These are phyloP conservation scores for Helichrysum umbraculigerum DNA, from an alignment of 129 eudicot species.

Conservation along the genomic window DNA sequence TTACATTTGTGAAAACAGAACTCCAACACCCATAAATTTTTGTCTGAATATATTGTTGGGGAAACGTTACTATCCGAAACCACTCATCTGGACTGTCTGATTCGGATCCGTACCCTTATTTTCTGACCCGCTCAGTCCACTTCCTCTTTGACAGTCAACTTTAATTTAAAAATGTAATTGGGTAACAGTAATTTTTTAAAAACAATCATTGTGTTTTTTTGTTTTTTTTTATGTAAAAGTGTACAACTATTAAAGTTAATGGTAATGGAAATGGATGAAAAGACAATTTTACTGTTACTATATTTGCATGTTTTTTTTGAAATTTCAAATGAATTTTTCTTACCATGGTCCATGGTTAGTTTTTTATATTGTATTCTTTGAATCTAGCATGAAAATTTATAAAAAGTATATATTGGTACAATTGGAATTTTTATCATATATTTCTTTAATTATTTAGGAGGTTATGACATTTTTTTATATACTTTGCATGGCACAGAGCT, in stretches of 20 bases:
- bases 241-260: neutral
- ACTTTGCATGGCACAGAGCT: no score
- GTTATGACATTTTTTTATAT: no score
- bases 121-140: slow-evolving; percentile 26
- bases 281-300: neutral
- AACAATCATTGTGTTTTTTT: neutral
- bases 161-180: slow-evolving; percentile 29
- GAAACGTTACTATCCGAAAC: slow-evolving; percentile 20
- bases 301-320: neutral
- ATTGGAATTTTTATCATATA: no score
- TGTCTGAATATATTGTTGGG: slow-evolving; percentile 14
- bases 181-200: neutral
- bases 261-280: neutral
- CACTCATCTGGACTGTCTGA: slow-evolving; percentile 28
- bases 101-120: slow-evolving; percentile 23
- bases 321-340: slow-evolving; percentile 3
- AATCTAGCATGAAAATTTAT: neutral
- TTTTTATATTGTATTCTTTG: neutral
- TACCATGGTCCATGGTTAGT: neutral
- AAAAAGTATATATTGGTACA: no score
- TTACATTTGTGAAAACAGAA: slow-evolving; percentile 20
- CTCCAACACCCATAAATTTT: slow-evolving; percentile 22
- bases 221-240: neutral
- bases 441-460: no score
- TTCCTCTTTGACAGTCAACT: slow-evolving; percentile 13